phyloP scores from a whole-genome alignment of 139 green algal species.

The Picochlorum sp. region DNA sequence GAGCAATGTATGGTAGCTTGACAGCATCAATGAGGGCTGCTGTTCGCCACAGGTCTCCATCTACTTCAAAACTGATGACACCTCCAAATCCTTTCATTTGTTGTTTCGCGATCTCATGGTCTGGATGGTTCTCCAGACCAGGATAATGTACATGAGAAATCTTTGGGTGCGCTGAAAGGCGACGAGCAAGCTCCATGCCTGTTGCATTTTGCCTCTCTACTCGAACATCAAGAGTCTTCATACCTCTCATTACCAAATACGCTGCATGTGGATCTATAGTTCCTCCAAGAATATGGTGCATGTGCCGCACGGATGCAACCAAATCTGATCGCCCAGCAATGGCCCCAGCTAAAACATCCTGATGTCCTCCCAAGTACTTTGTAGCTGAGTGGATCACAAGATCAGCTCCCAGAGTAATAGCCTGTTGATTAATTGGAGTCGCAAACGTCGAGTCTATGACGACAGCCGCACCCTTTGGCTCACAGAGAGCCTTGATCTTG shows the following conservation, averaged over 20 bases:
- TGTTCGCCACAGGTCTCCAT: slow-evolving; percentile 81
- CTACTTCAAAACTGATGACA: slow-evolving; percentile 88
- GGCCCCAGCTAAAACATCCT: slow-evolving; percentile 91
- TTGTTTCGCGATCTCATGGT: slow-evolving; percentile 82
- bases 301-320: slow-evolving; percentile 66
- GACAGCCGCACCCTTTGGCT: slow-evolving; percentile 59
- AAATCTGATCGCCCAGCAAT: slow-evolving; percentile 73
- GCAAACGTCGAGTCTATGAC: slow-evolving; percentile 96
- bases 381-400: slow-evolving; percentile 97
- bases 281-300: slow-evolving; percentile 97
- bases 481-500: slow-evolving; percentile 70
- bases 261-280: slow-evolving; percentile 92
- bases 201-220: slow-evolving; percentile 74
- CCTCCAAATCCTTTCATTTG: slow-evolving; percentile 96
- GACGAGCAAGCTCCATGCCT: slow-evolving; percentile 56
- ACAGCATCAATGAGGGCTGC: slow-evolving; percentile 87
- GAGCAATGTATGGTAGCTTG: slow-evolving; percentile 95
- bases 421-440: slow-evolving; percentile 83
- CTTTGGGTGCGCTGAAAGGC: slow-evolving; percentile 75
- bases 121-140: slow-evolving; percentile 80
- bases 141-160: slow-evolving; percentile 66
- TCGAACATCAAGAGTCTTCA: slow-evolving; percentile 94
- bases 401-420: slow-evolving; percentile 84
- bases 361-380: slow-evolving; percentile 98
- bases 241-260: slow-evolving; percentile 92